Evolutionary conservation across 108 stramenopile genomes (phyloP).

Genomic region (Tribonema minus): DNA sequence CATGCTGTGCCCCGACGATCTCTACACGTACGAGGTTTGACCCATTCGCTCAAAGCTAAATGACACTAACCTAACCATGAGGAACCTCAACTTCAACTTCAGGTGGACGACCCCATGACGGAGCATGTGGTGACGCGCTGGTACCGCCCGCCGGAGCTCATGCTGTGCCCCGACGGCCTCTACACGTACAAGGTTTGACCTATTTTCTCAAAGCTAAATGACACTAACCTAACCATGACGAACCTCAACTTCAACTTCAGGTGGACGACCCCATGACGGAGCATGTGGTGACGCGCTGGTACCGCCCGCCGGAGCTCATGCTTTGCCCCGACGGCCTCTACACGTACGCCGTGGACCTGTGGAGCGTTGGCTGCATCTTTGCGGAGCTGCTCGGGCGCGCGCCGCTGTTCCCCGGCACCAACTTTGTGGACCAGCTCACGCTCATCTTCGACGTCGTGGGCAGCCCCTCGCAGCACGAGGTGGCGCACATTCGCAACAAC

Average conservation of each 20-base stretch:
- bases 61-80: too few species aligned
- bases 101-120: constrained; percentile 64
- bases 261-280: constrained; percentile 66
- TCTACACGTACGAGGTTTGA: constrained; percentile 59
- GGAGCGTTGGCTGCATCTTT: constrained; percentile 90
- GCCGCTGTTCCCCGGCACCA: constrained; percentile 78
- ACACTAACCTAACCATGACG: too few species aligned
- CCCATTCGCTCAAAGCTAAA: neutral
- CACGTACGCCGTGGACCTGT: constrained; percentile 64
- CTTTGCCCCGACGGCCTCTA: constrained; percentile 63
- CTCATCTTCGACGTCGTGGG: constrained; percentile 86
- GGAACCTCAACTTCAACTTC: too few species aligned
- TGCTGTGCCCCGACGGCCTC: constrained; percentile 61
- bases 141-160: constrained; percentile 67
- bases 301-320: constrained; percentile 67
- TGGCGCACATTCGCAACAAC: constrained; percentile 48
- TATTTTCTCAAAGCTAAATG: neutral
- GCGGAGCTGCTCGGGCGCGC: constrained; percentile 84
- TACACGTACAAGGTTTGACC: constrained; percentile 57
- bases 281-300: constrained; percentile 71
- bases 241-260: too few species aligned
- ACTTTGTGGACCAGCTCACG: constrained; percentile 85
- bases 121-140: constrained; percentile 70
- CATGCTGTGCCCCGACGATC: constrained; percentile 62
- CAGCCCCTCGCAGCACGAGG: constrained; percentile 60